These are phyloP conservation scores for Auriscalpium vulgare DNA, from an alignment of 768 basidiomycete species.

Conservation along the genomic window DNA sequence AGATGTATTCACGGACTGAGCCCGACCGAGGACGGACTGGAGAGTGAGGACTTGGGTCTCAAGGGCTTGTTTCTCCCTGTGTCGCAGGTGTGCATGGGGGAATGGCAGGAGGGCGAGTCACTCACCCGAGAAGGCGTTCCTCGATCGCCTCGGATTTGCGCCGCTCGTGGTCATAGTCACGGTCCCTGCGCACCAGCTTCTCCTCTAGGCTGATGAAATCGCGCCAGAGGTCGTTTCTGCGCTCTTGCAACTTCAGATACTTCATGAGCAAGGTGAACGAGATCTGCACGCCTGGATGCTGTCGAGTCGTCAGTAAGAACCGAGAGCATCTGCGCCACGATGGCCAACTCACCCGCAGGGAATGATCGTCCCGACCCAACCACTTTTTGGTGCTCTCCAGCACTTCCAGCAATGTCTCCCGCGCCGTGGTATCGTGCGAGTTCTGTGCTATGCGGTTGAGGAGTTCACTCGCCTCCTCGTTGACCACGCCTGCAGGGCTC, in stretches of 20 bases:
- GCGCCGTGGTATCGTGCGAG: slow-evolving; percentile 26
- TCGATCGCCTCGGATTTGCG: no score
- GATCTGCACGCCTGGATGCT: slow-evolving; percentile 12
- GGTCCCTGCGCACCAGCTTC: no score
- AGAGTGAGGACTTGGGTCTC: no score
- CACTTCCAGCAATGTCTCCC: slow-evolving; percentile 29
- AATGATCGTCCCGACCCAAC: slow-evolving; percentile 25
- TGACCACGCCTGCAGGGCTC: not conserved
- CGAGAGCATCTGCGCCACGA: not conserved
- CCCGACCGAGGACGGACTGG: no score
- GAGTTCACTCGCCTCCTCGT: slow-evolving; percentile 16
- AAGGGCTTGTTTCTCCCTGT: no score
- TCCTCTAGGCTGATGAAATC: no score
- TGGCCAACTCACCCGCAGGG: not conserved
- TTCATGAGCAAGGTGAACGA: slow-evolving; percentile 8
- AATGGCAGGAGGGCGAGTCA: no score
- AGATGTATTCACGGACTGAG: no score
- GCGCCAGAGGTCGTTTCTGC: no score
- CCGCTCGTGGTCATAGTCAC: no score
- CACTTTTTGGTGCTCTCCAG: slow-evolving; percentile 43
- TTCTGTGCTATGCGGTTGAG: slow-evolving; percentile 28
- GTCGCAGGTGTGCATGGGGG: no score
- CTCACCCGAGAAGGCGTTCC: no score
- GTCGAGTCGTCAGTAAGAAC: not conserved
- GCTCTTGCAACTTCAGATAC: not conserved